Evolutionary conservation across 805 yeast species (phyloP), one percentile per base, ranked within the genome.

Genomic region (Lipomyces spencermartinsiae): DNA sequence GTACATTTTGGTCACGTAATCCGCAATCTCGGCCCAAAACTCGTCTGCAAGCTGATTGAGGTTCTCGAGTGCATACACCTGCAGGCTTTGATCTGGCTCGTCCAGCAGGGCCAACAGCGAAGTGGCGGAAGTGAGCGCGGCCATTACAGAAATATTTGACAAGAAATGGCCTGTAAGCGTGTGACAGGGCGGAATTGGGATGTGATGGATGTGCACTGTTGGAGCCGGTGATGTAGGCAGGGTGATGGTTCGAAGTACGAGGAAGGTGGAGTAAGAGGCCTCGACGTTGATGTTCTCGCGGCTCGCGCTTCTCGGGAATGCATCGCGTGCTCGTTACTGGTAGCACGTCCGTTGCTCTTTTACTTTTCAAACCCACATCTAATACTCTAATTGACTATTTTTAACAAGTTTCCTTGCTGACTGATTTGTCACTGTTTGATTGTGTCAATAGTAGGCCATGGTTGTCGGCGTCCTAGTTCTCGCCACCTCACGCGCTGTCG

Each of bases 1-100:
- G 53, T 68, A 76, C 77, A 95, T 90, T 64, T 91, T 93, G 35
- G 91, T 83, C 69, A 95, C 86, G 76, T 86, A 88, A 80, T 95
- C 95, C 66, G 99, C 97, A 66, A 95, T 91, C 82, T 95, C 98
- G 2, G 99, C 92, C 99, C 99, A 95, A 67, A 92, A 84, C 79
- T 92, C 93, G 80, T 93, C 97, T 62, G 92, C 97, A 61, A 90
- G 85, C 34, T 82, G 85, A 77, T 93, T 91, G 73, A 95, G 86
- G 22, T 97, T 88, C 65, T 89, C 82, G 76, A 95, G 84, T 22
- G 98, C 98, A 77, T 92, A 91, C 46, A 89, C 83, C 78, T 92
- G 93, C 73, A 95, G 86, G 62, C 84, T 80, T 61, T 85, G 80
- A 78, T 95, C 98, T 9, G 87, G 83, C 81, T 95, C 99, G 70